Base-by-base conservation (phyloP, 305 asterid species). In the Solanum hybrid region DNA sequence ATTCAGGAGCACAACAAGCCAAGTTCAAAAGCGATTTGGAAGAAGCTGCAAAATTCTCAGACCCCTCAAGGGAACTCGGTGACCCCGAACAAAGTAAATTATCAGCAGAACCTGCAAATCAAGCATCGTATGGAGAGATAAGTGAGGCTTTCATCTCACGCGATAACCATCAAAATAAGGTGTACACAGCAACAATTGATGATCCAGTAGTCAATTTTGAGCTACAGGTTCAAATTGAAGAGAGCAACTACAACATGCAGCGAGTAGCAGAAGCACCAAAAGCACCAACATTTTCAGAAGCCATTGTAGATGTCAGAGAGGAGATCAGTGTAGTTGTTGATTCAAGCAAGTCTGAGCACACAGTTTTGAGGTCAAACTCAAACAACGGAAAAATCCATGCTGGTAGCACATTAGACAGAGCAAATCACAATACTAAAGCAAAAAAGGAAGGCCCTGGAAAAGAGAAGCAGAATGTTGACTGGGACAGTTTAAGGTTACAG, bases 401-500 rank as follows among this genome's bases (percentile, higher is more conserved):
- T 27, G 93, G 90, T 73, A 92, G 91, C 89, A 91, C 84, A 77
- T 92, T 86, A 84, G 92, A 91, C 76, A 92, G 91, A 85, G 89
- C 75, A 75, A 89, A 89, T 34, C 87, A 77, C 64, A 84, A 27
- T 66, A 26, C 88, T 45, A 94, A 91, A 89, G 90, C 91, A 36
- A 97, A 93, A 88, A 93, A 89, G 72, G 95, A 90, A 87, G 92
- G 90, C 91, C 85, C 60, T 85, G 90, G 91, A 90, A 96, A 96
- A 89, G 94, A 94, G 93, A 95, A 95, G 91, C 95, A 91, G 90
- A 89, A 66, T 66, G 91, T 94, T 87, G 94, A 97, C 87, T 97
- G 99, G 99, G 99, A 98, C 91, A 90, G 42, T 79, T 91, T 98
- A 89, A 94, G 99, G 90, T 93, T 92, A 88, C 92, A 94, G 90